Evolutionary conservation across 352 stramenopile genomes (phyloP).

Genomic region (Saprolegnia parasitica): DNA sequence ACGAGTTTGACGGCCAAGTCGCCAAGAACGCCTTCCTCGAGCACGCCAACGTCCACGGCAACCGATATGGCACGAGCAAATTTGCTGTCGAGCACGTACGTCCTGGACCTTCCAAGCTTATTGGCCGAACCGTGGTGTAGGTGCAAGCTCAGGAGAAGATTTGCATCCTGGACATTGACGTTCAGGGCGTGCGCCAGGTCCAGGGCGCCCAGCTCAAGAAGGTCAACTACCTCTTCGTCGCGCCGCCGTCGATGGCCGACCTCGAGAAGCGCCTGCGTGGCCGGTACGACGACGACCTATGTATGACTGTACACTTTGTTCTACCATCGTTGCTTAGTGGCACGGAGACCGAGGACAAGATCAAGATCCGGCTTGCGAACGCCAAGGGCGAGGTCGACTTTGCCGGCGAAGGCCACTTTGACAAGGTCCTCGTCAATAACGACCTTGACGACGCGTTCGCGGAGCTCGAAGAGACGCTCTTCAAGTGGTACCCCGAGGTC

Average conservation of each 20-base stretch:
- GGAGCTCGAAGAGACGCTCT: constrained; percentile 60
- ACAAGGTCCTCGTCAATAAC: constrained; percentile 86
- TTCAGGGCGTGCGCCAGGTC: constrained; percentile 95
- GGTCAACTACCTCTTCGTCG: constrained; percentile 95
- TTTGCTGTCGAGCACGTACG: constrained; percentile 78
- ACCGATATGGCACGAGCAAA: constrained; percentile 97
- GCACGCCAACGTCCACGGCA: constrained; percentile 96
- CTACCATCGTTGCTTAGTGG: constrained; percentile 34
- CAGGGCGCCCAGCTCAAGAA: constrained; percentile 74
- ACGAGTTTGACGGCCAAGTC: constrained; percentile 92
- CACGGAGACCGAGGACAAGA: constrained; percentile 96
- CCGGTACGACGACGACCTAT: constrained; percentile 33
- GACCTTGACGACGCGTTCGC: constrained; percentile 79
- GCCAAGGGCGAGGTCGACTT: constrained; percentile 91
- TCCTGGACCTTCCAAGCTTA: no score
- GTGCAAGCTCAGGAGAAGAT: constrained; percentile 92
- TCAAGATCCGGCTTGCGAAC: constrained; percentile 91
- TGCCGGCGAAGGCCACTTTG: constrained; percentile 76
- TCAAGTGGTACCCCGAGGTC: constrained; percentile 68
- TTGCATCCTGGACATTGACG: constrained; percentile 98
- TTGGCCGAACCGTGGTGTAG: constrained; percentile 9
- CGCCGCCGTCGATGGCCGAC: constrained; percentile 91
- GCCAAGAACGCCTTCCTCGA: constrained; percentile 94
- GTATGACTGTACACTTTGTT: constrained; percentile 26
- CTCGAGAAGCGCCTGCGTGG: constrained; percentile 93